Base-by-base conservation (phyloP, 176 grass and related monocot species). In the Cenchrus americanus region DNA sequence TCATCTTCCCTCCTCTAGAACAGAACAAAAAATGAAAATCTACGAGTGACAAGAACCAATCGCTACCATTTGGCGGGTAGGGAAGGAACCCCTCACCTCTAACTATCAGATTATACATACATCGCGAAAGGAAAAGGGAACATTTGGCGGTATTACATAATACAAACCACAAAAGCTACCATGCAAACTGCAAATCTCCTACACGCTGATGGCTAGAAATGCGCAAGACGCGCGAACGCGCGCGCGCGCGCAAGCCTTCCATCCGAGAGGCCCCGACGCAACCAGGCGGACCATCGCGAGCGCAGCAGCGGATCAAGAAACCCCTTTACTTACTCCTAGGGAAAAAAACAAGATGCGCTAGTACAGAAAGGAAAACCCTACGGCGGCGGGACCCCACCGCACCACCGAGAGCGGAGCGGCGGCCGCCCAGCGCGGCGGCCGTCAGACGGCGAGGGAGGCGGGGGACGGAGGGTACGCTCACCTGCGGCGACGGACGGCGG, bases 401-500 rank as follows among this genome's bases (percentile, higher is more conserved):
- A 14, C 40, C 48, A 4, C 58, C 14, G 21, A 18, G 58, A 27
- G 46, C 69, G 8, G 69, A 19, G 55, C 40, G 5, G 15, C 34
- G 17, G 2, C 23, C 4, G 17, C 7, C 67, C 3, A 4, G 69
- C 9, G 15, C 14, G 5, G 8, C 14, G 2, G 21, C 3, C 22
- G 42, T 2, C 1, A 13, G 70, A 4, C n/a, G 13, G 41, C 12
- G 69, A 15, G 11, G 13, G 58, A 30, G 22, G 4, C 8, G 11
- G 14, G 17, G 12, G 27, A 12, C 3, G 24, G 9, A 4, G 18
- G 6, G 66, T 21, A 71, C 2, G 52, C 77, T 80, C 71, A 87
- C 85, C 85, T 76, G 77, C 37, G 59, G 68, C 34, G 66, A 66
- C 41, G 63, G 66, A 66, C 41, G 63, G 12, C 62, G 71, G 71